A percentile compares a stretch with the other conserved stretches of the same genome.
Conservation (phyloP, 2,329 filamentous ascomycete genomes). For the Scedosporium minutisporum region DNA sequence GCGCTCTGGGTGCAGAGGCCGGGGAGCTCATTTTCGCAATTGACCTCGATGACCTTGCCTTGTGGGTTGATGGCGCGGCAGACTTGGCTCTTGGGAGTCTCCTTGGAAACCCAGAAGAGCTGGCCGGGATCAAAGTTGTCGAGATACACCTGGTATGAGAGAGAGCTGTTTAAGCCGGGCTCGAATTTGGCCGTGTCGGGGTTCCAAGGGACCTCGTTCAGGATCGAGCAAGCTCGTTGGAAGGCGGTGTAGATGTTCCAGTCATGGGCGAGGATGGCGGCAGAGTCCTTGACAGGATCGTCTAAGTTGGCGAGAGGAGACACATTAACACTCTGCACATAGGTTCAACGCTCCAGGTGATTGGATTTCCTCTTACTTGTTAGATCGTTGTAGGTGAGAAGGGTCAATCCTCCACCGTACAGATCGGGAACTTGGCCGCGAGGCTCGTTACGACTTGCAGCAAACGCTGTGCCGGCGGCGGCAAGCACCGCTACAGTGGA, state of each 20-base stretch:
- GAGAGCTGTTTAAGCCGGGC: slow-evolving; percentile 5
- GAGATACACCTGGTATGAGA: slow-evolving; percentile 5
- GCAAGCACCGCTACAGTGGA: neutral
- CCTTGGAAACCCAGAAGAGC: slow-evolving; percentile 4
- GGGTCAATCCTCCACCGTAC: slow-evolving; percentile 1
- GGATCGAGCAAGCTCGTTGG: neutral
- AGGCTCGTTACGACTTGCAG: neutral
- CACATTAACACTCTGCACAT: neutral
- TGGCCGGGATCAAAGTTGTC: neutral
- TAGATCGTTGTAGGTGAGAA: slow-evolving; percentile 6
- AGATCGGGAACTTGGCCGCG: neutral
- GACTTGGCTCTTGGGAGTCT: neutral
- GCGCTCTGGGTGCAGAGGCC: slow-evolving; percentile 22
- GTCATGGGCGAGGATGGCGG: slow-evolving; percentile 6
- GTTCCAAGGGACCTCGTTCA: slow-evolving; percentile 1
- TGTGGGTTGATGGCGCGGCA: neutral
- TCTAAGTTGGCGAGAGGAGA: neutral
- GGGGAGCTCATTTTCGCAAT: slow-evolving; percentile 13
- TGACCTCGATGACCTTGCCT: neutral
- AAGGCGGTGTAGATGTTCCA: neutral
- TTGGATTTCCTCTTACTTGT: slow-evolving; percentile 1
- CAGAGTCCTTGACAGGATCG: neutral
- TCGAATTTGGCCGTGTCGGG: neutral
- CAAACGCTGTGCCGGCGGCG: neutral
- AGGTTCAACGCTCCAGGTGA: neutral